These are phyloP conservation scores for Syncephalis plumigaleata DNA, from an alignment of 371 early-diverging fungal species.

Conservation along the genomic window DNA sequence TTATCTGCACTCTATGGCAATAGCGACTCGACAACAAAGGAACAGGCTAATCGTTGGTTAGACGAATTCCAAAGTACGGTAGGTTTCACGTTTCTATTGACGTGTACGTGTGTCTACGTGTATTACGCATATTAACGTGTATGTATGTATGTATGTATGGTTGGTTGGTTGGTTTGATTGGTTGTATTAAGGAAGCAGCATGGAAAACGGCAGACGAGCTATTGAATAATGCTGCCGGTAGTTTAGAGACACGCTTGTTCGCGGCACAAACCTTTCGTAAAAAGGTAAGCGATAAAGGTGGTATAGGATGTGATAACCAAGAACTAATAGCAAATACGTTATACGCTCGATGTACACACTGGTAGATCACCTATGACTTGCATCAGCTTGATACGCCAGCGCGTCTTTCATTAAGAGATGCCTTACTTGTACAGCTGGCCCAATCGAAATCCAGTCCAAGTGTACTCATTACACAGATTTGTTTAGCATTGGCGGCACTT, in stretches of 20 bases:
- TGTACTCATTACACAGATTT: conserved; percentile 60
- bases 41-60: conserved; percentile 66
- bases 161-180: too few relatives aligned
- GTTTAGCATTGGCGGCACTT: conserved; percentile 67
- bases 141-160: background rate
- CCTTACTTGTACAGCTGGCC: conserved; percentile 44
- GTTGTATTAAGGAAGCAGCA: conserved; percentile 46
- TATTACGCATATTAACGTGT: background rate
- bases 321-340: background rate
- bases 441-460: conserved; percentile 31
- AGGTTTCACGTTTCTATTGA: conserved; percentile 9
- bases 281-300: conserved; percentile 51
- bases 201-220: conserved; percentile 70
- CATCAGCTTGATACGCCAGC: conserved; percentile 47
- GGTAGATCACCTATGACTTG: conserved; percentile 60
- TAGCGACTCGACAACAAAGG: conserved; percentile 18
- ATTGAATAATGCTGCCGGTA: conserved; percentile 31
- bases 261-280: conserved; percentile 85
- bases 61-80: conserved; percentile 80
- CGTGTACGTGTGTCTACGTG: background rate
- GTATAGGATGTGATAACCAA: background rate
- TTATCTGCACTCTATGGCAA: conserved; percentile 19
- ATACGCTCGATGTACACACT: background rate
- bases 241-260: conserved; percentile 52
- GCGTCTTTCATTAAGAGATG: conserved; percentile 55